These are phyloP conservation scores for Aurantiochytrium sp. DNA, from an alignment of 108 stramenopile species.

Conservation along the genomic window DNA sequence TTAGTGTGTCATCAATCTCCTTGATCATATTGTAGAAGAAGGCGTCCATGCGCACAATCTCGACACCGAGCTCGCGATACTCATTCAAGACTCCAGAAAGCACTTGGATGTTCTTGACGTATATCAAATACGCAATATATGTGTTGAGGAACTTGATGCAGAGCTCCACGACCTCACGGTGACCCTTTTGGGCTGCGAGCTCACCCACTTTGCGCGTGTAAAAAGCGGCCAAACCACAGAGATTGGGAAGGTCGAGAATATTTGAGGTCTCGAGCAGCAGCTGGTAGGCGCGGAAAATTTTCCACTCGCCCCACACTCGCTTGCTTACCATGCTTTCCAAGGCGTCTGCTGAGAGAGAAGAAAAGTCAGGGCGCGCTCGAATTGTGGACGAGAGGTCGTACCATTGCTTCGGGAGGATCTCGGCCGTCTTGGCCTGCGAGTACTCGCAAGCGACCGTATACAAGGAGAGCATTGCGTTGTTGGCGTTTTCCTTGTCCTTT, in stretches of 20 bases:
- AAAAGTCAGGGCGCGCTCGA: neutral
- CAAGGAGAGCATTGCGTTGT: neutral
- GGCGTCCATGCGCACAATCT: neutral
- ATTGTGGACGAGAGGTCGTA: neutral
- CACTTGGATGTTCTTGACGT: neutral
- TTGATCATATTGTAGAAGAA: neutral
- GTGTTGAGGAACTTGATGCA: constrained; percentile 8
- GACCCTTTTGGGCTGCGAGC: neutral
- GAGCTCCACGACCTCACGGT: neutral
- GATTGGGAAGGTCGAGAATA: neutral
- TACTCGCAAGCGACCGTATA: neutral
- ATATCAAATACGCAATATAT: neutral
- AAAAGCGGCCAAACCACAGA: neutral
- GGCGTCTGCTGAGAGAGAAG: neutral
- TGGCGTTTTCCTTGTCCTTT: constrained; percentile 11
- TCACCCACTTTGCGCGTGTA: constrained; percentile 2
- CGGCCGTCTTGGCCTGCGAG: neutral
- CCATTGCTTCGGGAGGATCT: neutral
- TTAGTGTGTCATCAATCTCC: neutral
- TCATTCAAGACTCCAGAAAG: constrained; percentile 3
- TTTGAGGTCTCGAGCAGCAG: neutral
- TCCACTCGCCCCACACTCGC: neutral
- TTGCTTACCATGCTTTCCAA: neutral
- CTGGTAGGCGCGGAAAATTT: neutral
- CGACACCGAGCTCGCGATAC: neutral